These are phyloP conservation scores for Naganishia kalamii DNA, from an alignment of 768 basidiomycete species.

Conservation along the genomic window DNA sequence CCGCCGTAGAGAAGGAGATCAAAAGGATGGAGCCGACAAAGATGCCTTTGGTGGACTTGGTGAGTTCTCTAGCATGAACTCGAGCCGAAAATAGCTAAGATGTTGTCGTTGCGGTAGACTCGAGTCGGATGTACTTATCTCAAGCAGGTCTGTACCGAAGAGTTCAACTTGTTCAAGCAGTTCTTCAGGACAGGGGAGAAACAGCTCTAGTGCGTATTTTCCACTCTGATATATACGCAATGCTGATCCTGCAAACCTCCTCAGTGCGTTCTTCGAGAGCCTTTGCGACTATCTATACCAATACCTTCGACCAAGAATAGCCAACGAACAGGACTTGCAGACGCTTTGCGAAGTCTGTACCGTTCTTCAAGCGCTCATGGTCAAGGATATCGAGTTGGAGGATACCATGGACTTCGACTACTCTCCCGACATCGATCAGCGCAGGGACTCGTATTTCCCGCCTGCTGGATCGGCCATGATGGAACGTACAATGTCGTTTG, in stretches of 20 bases:
- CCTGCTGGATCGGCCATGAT: background rate
- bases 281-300: slow-evolving; percentile 93
- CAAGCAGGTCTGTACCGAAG: slow-evolving; percentile 82
- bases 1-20: slow-evolving; percentile 73
- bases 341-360: slow-evolving; percentile 92
- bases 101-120: slow-evolving; percentile 54
- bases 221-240: background rate
- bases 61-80: slow-evolving; percentile 39
- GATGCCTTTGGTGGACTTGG: slow-evolving; percentile 82
- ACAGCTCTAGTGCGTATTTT: slow-evolving; percentile 57
- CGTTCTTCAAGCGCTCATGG: slow-evolving; percentile 91
- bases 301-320: slow-evolving; percentile 86
- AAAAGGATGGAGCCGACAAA: slow-evolving; percentile 67
- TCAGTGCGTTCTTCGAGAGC: slow-evolving; percentile 77
- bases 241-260: background rate
- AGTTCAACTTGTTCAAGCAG: slow-evolving; percentile 73
- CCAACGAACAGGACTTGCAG: slow-evolving; percentile 82
- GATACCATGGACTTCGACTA: slow-evolving; percentile 36
- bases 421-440: slow-evolving; percentile 35
- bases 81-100: background rate
- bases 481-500: slow-evolving; percentile 11
- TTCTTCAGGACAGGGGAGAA: slow-evolving; percentile 85
- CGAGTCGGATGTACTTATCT: slow-evolving; percentile 85
- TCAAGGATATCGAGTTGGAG: slow-evolving; percentile 59
- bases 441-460: slow-evolving; percentile 21